phyloP scores from a whole-genome alignment of 148 eudicot species.

The Dysphania ambrosioides region DNA sequence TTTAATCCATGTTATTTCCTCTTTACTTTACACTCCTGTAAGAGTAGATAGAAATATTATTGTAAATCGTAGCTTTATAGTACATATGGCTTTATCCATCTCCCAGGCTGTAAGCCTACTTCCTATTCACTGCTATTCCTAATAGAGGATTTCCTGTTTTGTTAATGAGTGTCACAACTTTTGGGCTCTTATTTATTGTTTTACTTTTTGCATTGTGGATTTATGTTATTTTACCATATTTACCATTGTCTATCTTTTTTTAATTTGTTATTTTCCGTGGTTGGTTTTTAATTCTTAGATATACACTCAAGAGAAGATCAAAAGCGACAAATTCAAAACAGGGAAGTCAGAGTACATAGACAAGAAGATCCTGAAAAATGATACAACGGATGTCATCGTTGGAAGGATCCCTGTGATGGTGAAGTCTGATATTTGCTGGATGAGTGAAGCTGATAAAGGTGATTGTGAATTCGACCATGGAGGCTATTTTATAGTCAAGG shows the following conservation, averaged over 20 bases:
- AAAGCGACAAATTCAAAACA: conserved; percentile 77
- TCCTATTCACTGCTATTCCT: background rate
- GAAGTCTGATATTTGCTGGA: conserved; percentile 89
- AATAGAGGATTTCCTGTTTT: background rate
- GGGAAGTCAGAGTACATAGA: conserved; percentile 55
- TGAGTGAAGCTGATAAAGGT: conserved; percentile 53
- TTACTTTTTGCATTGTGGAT: background rate
- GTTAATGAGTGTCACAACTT: no score
- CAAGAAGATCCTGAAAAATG: conserved; percentile 36
- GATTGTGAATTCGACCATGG: conserved; percentile 96
- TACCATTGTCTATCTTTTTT: background rate
- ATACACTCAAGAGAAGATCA: conserved; percentile 47
- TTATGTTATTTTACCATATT: background rate
- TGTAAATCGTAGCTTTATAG: background rate
- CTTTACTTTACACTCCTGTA: no score
- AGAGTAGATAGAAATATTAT: background rate
- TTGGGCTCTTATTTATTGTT: background rate
- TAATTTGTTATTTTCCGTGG: conserved; percentile 8
- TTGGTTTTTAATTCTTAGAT: conserved; percentile 46
- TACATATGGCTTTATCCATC: background rate
- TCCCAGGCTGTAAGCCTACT: background rate
- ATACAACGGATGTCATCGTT: conserved; percentile 45
- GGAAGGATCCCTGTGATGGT: conserved; percentile 96
- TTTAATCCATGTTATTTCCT: background rate
- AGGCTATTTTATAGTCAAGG: conserved; percentile 92